Base-by-base conservation (phyloP, 2,329 filamentous ascomycete genomes). In the Fusarium sarcochroum region DNA sequence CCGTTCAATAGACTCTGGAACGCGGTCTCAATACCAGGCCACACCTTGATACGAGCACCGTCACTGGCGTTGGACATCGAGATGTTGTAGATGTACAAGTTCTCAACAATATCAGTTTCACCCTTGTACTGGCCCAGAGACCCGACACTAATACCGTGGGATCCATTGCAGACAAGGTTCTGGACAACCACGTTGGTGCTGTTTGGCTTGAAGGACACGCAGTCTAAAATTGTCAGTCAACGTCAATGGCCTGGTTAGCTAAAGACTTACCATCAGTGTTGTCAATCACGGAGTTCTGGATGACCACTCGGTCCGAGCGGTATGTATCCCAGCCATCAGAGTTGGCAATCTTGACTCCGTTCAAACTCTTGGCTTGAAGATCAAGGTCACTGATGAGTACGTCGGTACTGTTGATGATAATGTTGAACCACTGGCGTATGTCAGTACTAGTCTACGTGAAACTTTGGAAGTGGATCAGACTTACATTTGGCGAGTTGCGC, bases 201-300 rank as follows among this genome's bases (percentile, higher is more conserved):
- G 76, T 92, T 93, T 18, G 90, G 90, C 78, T 93, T 93, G 84
- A 93, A 92, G 1, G 89, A 89, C 14, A 93, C 88, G 63, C 91
- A 93, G 75, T 93, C 86, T 74, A 1, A 7, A 13, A 1, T 5
- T 11, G 15, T 62, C 1, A 68, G 41, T 14, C 9, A 38, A 23
- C 14, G 2, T 1, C 3, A 0, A 10, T 15, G 2, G 27, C 2
- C 9, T 17, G 4, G 1, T 9, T 6, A 8, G 7, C 2, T 5
- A 3, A 5, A 5, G 3, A 5, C 40, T 5, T 62, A 74, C 72
- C 72, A 27, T 74, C 72, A 0, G 72, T 74, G 23, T 74, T 74
- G 38, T 74, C 52, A 42, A 74, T 75, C 87, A 82, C 66, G 89
- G 87, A 91, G 74, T 92, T 87, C 72, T 92, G 89, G 35, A 92